Evolutionary conservation across 805 yeast genomes (phyloP), one percentile per base, ranked within the genome.

Genomic region (Barnettozyma wickerhamii): DNA sequence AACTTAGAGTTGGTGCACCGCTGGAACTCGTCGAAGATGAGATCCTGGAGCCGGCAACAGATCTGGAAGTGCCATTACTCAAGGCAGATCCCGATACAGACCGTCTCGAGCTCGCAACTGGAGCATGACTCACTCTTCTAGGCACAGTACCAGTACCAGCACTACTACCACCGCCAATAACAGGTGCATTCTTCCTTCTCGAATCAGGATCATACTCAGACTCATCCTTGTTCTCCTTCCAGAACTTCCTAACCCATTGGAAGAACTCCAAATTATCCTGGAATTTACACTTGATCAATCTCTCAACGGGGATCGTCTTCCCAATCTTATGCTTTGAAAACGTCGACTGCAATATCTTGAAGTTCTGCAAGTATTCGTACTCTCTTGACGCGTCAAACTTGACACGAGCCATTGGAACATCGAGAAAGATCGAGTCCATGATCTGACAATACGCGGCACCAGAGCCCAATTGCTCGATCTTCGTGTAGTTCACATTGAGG

Each of bases 371-470:
- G 49, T 74, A 79, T 46, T 91, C 95, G 60, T 84, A 86, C 48
- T 87, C 95, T 12, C 76, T 70, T 13, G 71, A 67, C 10, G 84
- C 80, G 44, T 79, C 75, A 58, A 82, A 88, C 53, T 77, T 81
- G 40, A 91, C 95, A 51, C 81, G 77, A 36, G 66, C 56, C 82
- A 91, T 75, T 2, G 96, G 93, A 15, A 93, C 72, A 51, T 88
- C 96, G 9, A 83, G 80, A 53, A 71, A 85, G 15, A 93, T 79
- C 7, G 89, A 77, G 61, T 93, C 97, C 68, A 91, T 71, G 30
- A 93, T 74, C 65, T 90, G 96, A 62, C 97, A 89, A 59, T 87
- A 91, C 1, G 88, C 91, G 1, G 96, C 96, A 2, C 99, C 99
- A 3, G 84, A 77, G 14, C 99, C 99, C 58, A 96, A 82, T 62